Evolutionary conservation across 2,329 filamentous ascomycete genomes (phyloP).

Genomic region (Fusarium armeniacum): DNA sequence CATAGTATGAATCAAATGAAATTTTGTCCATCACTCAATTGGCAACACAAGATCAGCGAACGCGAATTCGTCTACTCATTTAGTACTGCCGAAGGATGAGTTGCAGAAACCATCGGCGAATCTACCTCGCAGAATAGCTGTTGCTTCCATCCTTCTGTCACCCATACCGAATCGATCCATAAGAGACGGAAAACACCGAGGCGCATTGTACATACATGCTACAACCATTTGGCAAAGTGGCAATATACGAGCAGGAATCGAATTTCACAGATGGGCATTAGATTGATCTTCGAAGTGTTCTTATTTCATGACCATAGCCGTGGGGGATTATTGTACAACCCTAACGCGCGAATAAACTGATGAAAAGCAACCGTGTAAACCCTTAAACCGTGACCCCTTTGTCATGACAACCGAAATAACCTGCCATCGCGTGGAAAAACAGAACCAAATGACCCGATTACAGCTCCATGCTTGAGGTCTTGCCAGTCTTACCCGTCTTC

Average conservation of each 20-base stretch:
- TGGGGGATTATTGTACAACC: conserved; percentile 81
- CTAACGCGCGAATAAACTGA: conserved; percentile 65
- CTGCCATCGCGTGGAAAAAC: conserved; percentile 70
- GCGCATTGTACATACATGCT: too few species aligned
- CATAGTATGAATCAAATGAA: conserved; percentile 33
- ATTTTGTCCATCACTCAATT: conserved; percentile 22
- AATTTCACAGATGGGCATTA: not conserved
- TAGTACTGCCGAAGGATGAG: too few species aligned
- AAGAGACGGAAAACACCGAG: too few species aligned
- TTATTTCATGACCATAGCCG: conserved; percentile 76
- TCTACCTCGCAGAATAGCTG: too few species aligned
- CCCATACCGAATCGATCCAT: too few species aligned
- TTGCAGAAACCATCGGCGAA: too few species aligned
- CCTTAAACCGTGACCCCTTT: conserved; percentile 83
- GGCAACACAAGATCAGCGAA: not conserved
- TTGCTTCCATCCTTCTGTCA: too few species aligned
- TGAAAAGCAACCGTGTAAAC: conserved; percentile 73
- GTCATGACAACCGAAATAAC: conserved; percentile 83
- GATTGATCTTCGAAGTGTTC: conserved; percentile 63
- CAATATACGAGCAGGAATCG: too few species aligned
- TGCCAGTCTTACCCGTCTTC: conserved; percentile 97
- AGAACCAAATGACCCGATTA: conserved; percentile 70
- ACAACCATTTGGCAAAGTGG: too few species aligned
- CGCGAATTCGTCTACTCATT: too few species aligned
- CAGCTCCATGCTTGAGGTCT: conserved; percentile 94